Evolutionary conservation across 306 rosid species (phyloP).

Genomic region (Inga oerstediana): DNA sequence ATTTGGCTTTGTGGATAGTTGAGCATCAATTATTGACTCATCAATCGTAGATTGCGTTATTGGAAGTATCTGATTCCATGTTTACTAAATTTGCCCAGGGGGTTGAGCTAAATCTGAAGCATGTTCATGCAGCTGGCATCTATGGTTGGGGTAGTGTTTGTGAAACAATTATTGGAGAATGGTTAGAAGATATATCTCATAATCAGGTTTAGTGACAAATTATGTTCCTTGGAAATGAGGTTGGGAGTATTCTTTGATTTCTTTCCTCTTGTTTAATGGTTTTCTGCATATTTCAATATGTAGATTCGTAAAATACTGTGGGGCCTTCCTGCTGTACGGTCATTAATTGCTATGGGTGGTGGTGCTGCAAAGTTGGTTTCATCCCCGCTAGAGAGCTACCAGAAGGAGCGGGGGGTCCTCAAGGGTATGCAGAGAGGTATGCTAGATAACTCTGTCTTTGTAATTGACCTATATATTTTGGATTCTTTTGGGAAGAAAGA

Average conservation of each 20-base stretch:
- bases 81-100: slow-evolving; percentile 64
- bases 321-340: slow-evolving; percentile 85
- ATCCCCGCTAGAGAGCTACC: slow-evolving; percentile 88
- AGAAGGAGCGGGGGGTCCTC: slow-evolving; percentile 85
- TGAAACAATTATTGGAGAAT: slow-evolving; percentile 83
- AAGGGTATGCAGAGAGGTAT: slow-evolving; percentile 99
- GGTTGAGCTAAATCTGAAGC: slow-evolving; percentile 85
- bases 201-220: slow-evolving; percentile 68
- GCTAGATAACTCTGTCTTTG: slow-evolving; percentile 26
- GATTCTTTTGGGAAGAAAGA: not conserved
- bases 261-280: slow-evolving; percentile 32
- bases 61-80: slow-evolving; percentile 30
- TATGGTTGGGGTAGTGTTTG: slow-evolving; percentile 96
- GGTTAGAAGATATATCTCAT: slow-evolving; percentile 93
- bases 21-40: slow-evolving; percentile 5
- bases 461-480: slow-evolving; percentile 18
- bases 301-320: slow-evolving; percentile 81
- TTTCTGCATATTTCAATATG: slow-evolving; percentile 29
- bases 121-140: slow-evolving; percentile 81
- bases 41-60: slow-evolving; percentile 26
- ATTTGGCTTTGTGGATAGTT: slow-evolving; percentile 15
- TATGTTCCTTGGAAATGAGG: slow-evolving; percentile 30
- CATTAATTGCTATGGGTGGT: slow-evolving; percentile 78
- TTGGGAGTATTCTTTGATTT: slow-evolving; percentile 30
- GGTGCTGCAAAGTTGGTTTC: slow-evolving; percentile 93